A percentile compares a stretch with the other conserved stretches of the same genome.
These are phyloP conservation scores for Teunomyces lycoperdinae DNA, from an alignment of 805 yeast genomes.

Conservation along the genomic window DNA sequence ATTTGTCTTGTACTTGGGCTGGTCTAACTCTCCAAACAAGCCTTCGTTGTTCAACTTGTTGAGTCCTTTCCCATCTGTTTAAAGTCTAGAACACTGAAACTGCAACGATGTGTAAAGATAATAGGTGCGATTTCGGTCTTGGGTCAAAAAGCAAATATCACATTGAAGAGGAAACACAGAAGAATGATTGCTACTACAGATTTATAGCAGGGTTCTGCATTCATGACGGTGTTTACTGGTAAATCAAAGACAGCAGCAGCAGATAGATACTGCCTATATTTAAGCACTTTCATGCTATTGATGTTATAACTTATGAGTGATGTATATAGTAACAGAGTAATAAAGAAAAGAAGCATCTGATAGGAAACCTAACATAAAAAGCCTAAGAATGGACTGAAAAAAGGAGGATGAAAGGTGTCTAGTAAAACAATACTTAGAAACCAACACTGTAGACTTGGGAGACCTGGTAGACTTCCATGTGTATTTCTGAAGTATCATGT, in stretches of 20 bases:
- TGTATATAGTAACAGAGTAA: constrained; percentile 3
- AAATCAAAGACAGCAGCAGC: background rate
- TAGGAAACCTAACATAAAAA: background rate
- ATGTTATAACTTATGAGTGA: constrained; percentile 1
- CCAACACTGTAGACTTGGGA: too few species aligned
- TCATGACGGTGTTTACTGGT: too few species aligned
- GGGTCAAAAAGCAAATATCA: too few species aligned
- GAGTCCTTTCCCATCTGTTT: constrained; percentile 79
- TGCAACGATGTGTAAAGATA: too few species aligned
- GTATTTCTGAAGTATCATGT: too few species aligned
- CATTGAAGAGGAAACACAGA: too few species aligned
- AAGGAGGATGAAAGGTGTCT: too few species aligned
- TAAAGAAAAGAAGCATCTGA: background rate
- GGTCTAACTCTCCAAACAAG: constrained; percentile 70
- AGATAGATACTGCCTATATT: background rate
- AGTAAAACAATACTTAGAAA: too few species aligned
- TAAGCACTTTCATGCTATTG: background rate
- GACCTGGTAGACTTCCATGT: too few species aligned
- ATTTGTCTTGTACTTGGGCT: constrained; percentile 81
- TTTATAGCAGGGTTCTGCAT: too few species aligned
- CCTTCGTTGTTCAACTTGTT: constrained; percentile 76
- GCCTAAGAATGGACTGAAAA: background rate
- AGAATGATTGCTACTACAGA: too few species aligned
- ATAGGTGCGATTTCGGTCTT: too few species aligned
- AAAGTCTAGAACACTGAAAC: constrained; percentile 20